Conservation (phyloP, 495 filamentous ascomycete genomes). For the Penicillium fimorum region DNA sequence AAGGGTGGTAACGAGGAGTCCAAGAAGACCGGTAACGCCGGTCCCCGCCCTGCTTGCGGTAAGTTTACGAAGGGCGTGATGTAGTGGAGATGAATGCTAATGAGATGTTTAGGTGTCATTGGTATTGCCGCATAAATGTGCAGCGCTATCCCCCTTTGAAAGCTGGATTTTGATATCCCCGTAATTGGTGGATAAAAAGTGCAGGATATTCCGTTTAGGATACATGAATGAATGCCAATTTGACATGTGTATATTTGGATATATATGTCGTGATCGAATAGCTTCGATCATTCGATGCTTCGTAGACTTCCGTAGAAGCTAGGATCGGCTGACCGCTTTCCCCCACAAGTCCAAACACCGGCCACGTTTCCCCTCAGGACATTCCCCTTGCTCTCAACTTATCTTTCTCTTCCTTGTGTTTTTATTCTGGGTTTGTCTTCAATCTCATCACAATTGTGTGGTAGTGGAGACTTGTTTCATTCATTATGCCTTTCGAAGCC, state of each 20-base stretch:
- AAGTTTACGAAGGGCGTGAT: constrained; percentile 31
- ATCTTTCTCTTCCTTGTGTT: constrained; percentile 19
- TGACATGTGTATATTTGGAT: constrained; percentile 1
- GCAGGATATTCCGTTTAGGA: constrained; percentile 27
- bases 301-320: constrained; percentile 8
- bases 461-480: constrained; percentile 19
- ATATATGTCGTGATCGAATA: constrained; percentile 5
- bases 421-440: constrained; percentile 16
- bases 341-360: constrained; percentile 30
- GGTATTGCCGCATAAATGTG: constrained; percentile 66
- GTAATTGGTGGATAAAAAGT: constrained; percentile 22
- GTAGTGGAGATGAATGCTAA: constrained; percentile 7
- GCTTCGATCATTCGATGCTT: neutral
- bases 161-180: constrained; percentile 18
- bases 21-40: constrained; percentile 97
- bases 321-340: constrained; percentile 29
- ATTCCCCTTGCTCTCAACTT: constrained; percentile 17
- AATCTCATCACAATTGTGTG: constrained; percentile 17
- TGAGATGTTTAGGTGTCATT: constrained; percentile 64
- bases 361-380: constrained; percentile 31
- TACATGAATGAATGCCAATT: constrained; percentile 27
- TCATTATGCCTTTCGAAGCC: constrained; percentile 56
- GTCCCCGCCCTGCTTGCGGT: constrained; percentile 89
- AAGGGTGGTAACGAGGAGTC: constrained; percentile 86
- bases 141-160: constrained; percentile 11